Evolutionary conservation across 1,284 basidiomycete species (phyloP), one percentile per base, ranked within the genome.

Genomic region (Peniophora sp.): DNA sequence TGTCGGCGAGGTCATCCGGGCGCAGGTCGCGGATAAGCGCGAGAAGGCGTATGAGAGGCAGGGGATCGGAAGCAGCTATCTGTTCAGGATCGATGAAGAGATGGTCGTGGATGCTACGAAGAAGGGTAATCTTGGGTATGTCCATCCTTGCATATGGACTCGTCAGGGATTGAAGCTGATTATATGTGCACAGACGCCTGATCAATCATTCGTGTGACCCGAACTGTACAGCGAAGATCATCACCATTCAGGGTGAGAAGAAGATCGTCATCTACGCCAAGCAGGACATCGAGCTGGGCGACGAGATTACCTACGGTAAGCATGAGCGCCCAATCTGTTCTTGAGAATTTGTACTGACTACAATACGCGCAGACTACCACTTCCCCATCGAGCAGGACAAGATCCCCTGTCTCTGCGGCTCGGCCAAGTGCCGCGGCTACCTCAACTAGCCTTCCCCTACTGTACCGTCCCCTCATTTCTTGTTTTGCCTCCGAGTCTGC

Each of bases 221-320:
- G 6, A 97, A 97, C 61, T 97, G 95, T 63, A 97, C 88, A 15
- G 96, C 96, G 43, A 97, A 96, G 74, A 99, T 99, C 66, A 95
- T 99, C 63, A 97, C 93, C 52, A 94, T 99, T 69, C 96, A 88
- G 62, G 92, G 94, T 34, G 92, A 96, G 72, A 97, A 97, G 76
- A 93, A 97, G 76, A 99, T 99, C 63, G 97, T 98, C 63, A 96
- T 99, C 51, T 99, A 97, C 66, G 97, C 97, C 24, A 97, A 97
- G 68, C 82, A 87, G 59, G 87, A 90, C 57, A 93, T 99, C 61
- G 85, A 94, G 59, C 83, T 93, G 14, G 94, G 93, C 49, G 92
- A 95, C 63, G 94, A 97, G 71, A 94, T 97, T 62, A 94, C 92
- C 53, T 92, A 92, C 70, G 89, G 88, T 90, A 56, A 49, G 84